A percentile compares a stretch with the other conserved stretches of the same genome.
Conservation (phyloP, 257 asterid genomes). For the Solanum bulbocastanum region DNA sequence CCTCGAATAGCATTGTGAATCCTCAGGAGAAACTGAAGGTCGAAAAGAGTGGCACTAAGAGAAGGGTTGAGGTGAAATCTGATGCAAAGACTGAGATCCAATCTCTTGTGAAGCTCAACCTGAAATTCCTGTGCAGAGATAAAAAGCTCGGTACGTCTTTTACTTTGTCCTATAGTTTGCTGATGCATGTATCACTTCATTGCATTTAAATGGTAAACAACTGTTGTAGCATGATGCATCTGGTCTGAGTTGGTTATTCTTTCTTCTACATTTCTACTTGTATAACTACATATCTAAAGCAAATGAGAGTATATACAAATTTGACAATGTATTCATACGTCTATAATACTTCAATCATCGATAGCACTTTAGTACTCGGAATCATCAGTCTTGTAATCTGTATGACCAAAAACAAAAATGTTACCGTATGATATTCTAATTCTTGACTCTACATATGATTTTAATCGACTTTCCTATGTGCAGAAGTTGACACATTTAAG, state of each 20-base stretch:
- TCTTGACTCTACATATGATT: neutral
- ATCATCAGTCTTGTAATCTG: neutral
- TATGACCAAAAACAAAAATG: neutral
- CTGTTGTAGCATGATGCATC: neutral
- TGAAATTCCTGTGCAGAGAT: conserved; percentile 38
- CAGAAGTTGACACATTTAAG: conserved; percentile 47
- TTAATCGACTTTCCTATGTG: neutral
- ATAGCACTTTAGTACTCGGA: neutral
- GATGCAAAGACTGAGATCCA: conserved; percentile 68
- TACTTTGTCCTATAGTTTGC: neutral
- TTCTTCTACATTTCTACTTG: neutral
- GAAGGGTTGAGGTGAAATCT: conserved; percentile 8
- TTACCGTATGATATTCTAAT: neutral
- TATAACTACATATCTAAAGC: neutral
- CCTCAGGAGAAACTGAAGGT: conserved; percentile 18
- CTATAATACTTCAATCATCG: neutral
- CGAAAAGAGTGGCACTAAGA: conserved; percentile 14
- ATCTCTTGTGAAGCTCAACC: conserved; percentile 69
- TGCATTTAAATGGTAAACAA: neutral
- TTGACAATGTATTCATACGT: neutral
- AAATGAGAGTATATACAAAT: neutral
- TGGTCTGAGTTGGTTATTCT: neutral
- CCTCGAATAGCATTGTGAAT: conserved; percentile 18
- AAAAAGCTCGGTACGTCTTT: conserved; percentile 43
- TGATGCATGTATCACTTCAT: neutral